Conservation (phyloP, 2,329 filamentous ascomycete genomes). For the Tricladium varicosporioides region DNA sequence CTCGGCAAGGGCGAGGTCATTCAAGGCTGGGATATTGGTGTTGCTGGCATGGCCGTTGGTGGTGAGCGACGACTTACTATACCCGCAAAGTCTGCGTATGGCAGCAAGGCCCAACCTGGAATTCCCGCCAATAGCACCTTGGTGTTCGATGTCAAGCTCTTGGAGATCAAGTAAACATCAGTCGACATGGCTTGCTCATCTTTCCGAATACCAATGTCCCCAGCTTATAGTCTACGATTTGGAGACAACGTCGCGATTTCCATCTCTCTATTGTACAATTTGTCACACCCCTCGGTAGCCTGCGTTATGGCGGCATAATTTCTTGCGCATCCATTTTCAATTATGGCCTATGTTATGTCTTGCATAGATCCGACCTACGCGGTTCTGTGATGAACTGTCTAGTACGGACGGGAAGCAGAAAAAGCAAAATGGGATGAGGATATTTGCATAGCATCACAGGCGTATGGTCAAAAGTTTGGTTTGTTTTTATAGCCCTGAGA, state of each 20-base stretch:
- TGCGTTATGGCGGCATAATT: slow-evolving; percentile 19
- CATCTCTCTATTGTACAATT: slow-evolving; percentile 32
- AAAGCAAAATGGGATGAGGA: slow-evolving; percentile 33
- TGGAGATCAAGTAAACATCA: slow-evolving; percentile 73
- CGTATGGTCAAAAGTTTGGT: slow-evolving; percentile 32
- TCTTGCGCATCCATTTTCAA: no score
- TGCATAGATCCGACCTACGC: slow-evolving; percentile 34
- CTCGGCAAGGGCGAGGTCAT: slow-evolving; percentile 94
- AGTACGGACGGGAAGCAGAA: slow-evolving; percentile 25
- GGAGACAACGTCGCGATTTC: slow-evolving; percentile 17
- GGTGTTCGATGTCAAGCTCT: slow-evolving; percentile 86
- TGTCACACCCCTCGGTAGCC: slow-evolving; percentile 21
- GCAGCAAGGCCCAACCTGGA: slow-evolving; percentile 75
- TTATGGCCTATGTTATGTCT: slow-evolving; percentile 22
- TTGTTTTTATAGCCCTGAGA: slow-evolving; percentile 5
- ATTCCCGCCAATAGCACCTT: slow-evolving; percentile 91
- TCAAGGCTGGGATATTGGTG: slow-evolving; percentile 96
- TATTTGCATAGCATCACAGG: slow-evolving; percentile 33
- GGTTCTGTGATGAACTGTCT: slow-evolving; percentile 30
- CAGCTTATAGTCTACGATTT: slow-evolving; percentile 17
- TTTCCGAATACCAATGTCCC: slow-evolving; percentile 1
- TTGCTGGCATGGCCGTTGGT: slow-evolving; percentile 88
- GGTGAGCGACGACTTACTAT: slow-evolving; percentile 92
- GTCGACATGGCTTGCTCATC: not conserved
- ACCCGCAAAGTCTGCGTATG: slow-evolving; percentile 84